Evolutionary conservation across 352 stramenopile species (phyloP), one percentile per base, ranked within the genome.

Genomic region (Globisporangium rhizosaccharum): DNA sequence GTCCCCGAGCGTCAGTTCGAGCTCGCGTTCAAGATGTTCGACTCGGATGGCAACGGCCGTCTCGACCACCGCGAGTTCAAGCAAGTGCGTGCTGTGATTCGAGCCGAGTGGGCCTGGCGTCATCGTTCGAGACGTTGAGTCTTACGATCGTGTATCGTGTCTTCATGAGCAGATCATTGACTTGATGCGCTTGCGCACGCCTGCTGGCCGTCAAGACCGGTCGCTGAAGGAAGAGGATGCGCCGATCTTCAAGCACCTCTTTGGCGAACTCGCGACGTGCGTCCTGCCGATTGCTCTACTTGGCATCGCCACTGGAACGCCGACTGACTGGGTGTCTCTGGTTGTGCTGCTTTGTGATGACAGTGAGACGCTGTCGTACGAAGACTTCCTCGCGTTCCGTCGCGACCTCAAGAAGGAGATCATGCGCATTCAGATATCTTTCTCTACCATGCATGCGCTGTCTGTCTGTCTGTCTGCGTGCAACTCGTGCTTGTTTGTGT

Each of bases 1-100:
- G 84, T 95, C 71, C 83, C 84, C 0, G 79, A 90, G 64, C 84
- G 78, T 8, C 85, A 96, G 51, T 92, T 95, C 48, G 82, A 94
- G 53, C 70, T 94, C 46, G 84, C 84, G n/a, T 95, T 96, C 65
- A 91, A 92, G 67, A 93, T 94, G 84, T 93, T 96, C 58, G 87
- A 96, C 65, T 59, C 75, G 1, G 82, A 95, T 52, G 81, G 84
- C 48, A 94, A 94, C 41, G 87, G 85, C 6, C 69, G 72, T 20
- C 65, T 96, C 45, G 85, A 94, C 51, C 79, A 91, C 60, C 79
- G 76, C 36, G 87, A 96, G 62, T 95, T 94, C 68, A 89, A 89
- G 68, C 79, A 88, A 64, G 84, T 94, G 33, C 44, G 66, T 56
- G 23, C 0, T 23, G 23, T 23, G 23, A 23, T 23, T 23, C 23